These are phyloP conservation scores for Kingdonia uniflora DNA, from an alignment of 164 flowering plant species.

Conservation along the genomic window DNA sequence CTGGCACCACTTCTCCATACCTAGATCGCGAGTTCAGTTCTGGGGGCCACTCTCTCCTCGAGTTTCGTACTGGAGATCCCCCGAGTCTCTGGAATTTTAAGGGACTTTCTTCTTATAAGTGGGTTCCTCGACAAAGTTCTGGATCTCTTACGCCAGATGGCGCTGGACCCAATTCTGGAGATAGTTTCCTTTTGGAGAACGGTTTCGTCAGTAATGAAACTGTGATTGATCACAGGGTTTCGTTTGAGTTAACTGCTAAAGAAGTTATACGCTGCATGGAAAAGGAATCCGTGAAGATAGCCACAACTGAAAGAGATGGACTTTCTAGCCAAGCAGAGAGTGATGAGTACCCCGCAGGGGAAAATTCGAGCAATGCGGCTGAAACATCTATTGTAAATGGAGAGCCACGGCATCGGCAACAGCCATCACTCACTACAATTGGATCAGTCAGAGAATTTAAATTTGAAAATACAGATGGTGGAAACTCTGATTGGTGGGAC, in stretches of 20 bases:
- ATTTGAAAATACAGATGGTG: conserved; percentile 58
- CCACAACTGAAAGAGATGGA: conserved; percentile 15
- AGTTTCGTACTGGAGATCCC: conserved; percentile 44
- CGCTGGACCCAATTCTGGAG: conserved; percentile 24
- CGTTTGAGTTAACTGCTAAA: conserved; percentile 62
- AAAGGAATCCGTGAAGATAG: conserved; percentile 18
- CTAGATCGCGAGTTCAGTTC: conserved; percentile 50
- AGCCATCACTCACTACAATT: conserved; percentile 33
- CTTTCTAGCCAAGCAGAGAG: conserved; percentile 10
- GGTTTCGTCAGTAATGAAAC: conserved; percentile 24
- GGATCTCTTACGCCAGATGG: conserved; percentile 41
- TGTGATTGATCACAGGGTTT: conserved; percentile 54
- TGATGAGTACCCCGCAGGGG: conserved; percentile 11
- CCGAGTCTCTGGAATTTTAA: conserved; percentile 56
- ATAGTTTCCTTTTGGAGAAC: conserved; percentile 27
- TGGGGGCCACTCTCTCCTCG: conserved; percentile 30
- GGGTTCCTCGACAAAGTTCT: conserved; percentile 46
- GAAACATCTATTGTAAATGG: conserved; percentile 22
- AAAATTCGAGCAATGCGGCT: conserved; percentile 7
- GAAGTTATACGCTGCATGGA: conserved; percentile 49
- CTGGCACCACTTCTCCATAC: conserved; percentile 88
- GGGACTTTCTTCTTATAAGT: conserved; percentile 39
- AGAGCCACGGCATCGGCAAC: conserved; percentile 25
- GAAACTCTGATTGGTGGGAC: conserved; percentile 67
- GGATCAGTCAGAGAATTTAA: conserved; percentile 77